A percentile compares a stretch with the other conserved stretches of the same genome.
Conservation (phyloP, 208 protist species). For the Acanthamoeba sp. region DNA sequence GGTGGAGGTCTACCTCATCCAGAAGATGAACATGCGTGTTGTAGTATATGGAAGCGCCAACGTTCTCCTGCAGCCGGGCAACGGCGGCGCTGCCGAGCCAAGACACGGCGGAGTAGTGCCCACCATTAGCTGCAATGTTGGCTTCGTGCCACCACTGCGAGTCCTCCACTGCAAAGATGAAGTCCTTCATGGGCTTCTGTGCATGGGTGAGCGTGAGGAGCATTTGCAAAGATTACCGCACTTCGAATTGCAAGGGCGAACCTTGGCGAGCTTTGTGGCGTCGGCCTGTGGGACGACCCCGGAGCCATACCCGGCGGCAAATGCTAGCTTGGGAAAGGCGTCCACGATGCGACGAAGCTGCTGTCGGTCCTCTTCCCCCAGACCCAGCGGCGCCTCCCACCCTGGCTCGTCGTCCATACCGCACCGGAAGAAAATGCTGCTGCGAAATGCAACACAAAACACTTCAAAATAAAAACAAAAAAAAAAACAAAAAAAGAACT, state of each 20-base stretch:
- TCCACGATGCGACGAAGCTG: neutral
- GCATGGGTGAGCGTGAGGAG: neutral
- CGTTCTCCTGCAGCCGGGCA: neutral
- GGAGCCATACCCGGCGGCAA: constrained; percentile 64
- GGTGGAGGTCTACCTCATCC: neutral
- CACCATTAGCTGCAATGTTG: constrained; percentile 3
- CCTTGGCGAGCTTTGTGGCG: constrained; percentile 2
- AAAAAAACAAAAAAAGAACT: too few relatives aligned
- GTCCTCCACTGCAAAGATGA: constrained; percentile 68
- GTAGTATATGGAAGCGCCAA: constrained; percentile 65
- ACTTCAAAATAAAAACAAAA: too few relatives aligned
- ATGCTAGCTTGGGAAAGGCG: neutral
- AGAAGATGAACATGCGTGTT: constrained; percentile 49
- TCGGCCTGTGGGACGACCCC: constrained; percentile 55
- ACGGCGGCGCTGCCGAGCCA: constrained; percentile 2
- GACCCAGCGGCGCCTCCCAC: constrained; percentile 45
- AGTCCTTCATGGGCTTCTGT: constrained; percentile 65
- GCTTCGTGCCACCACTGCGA: constrained; percentile 26
- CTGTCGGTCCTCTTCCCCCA: neutral
- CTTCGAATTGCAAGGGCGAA: neutral
- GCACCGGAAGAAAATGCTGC: too few relatives aligned
- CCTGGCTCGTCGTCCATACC: neutral
- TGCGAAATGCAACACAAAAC: neutral
- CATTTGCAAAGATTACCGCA: neutral
- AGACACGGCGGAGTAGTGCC: constrained; percentile 35